Percentiles rank a stretch among this genome's conserved stretches.
These are phyloP conservation scores for Aspergillus alliaceus DNA, from an alignment of 2,329 filamentous ascomycete species.

Conservation along the genomic window DNA sequence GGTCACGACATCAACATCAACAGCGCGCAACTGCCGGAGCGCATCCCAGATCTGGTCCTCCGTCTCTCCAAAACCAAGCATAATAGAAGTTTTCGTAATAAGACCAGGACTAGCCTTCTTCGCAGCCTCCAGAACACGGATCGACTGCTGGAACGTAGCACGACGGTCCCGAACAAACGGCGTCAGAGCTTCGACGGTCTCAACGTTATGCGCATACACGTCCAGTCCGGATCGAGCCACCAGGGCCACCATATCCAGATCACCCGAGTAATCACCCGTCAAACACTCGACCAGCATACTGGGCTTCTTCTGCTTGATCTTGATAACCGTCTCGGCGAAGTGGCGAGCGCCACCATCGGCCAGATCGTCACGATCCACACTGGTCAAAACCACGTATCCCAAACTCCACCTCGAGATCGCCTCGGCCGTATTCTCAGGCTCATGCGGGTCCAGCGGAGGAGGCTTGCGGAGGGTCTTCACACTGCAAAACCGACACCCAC, in stretches of 20 bases:
- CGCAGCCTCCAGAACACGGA: constrained; percentile 75
- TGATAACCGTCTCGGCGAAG: constrained; percentile 89
- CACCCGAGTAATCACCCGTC: constrained; percentile 80
- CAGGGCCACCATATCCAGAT: constrained; percentile 80
- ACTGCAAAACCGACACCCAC: constrained; percentile 94
- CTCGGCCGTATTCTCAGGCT: constrained; percentile 95
- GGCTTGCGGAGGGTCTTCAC: constrained; percentile 82
- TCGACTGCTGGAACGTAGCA: constrained; percentile 83
- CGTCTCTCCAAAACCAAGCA: constrained; percentile 92
- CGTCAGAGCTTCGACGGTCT: constrained; percentile 89
- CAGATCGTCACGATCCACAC: constrained; percentile 90
- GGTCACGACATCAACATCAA: constrained; percentile 88
- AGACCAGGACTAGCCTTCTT: constrained; percentile 75
- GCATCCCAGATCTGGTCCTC: constrained; percentile 82
- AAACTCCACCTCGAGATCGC: constrained; percentile 89
- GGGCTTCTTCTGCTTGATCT: constrained; percentile 77
- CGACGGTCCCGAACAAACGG: constrained; percentile 86
- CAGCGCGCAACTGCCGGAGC: constrained; percentile 73
- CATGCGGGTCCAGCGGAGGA: constrained; percentile 86
- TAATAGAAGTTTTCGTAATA: constrained; percentile 98
- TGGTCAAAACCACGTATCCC: constrained; percentile 93
- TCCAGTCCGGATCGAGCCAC: constrained; percentile 88
- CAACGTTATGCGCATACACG: constrained; percentile 95
- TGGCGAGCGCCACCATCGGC: constrained; percentile 84
- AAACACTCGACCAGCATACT: constrained; percentile 47